Percentiles rank a stretch among this genome's conserved stretches.
Evolutionary conservation across 179 eudicot species (phyloP).

Genomic region (Patellifolia procumbens): DNA sequence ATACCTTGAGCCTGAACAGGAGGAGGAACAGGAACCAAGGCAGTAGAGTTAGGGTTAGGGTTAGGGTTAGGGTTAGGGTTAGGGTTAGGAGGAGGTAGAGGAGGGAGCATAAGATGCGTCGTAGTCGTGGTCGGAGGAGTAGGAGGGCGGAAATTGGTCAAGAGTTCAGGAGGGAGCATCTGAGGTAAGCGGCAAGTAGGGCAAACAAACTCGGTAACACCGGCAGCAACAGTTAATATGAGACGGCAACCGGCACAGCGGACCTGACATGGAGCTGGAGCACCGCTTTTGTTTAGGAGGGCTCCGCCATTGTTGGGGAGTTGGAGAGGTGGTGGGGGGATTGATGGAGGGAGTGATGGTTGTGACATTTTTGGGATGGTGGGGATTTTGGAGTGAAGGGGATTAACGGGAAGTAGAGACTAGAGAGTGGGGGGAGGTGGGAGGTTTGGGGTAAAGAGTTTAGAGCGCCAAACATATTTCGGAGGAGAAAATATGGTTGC

Average conservation of each 20-base stretch:
- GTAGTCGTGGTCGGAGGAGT: slow-evolving; percentile 16
- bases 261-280: slow-evolving; percentile 48
- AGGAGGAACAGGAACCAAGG: slow-evolving; percentile 6
- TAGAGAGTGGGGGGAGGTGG: too few relatives aligned
- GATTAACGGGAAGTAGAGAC: too few relatives aligned
- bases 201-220: slow-evolving; percentile 68
- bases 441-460: too few relatives aligned
- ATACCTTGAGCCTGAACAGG: slow-evolving; percentile 57
- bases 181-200: slow-evolving; percentile 73
- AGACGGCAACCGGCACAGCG: slow-evolving; percentile 83
- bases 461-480: too few relatives aligned
- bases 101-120: too few relatives aligned
- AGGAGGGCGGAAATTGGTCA: slow-evolving; percentile 26
- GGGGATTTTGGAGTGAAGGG: too few relatives aligned
- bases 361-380: too few relatives aligned
- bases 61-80: slow-evolving; percentile 30
- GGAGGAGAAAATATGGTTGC: too few relatives aligned
- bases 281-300: too few relatives aligned
- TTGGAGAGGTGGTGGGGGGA: too few relatives aligned
- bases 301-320: too few relatives aligned
- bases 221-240: slow-evolving; percentile 59
- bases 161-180: slow-evolving; percentile 81
- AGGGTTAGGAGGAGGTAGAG: slow-evolving; percentile 24
- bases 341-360: too few relatives aligned
- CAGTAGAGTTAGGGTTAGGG: neutral